These are phyloP conservation scores for Planoprotostelium fungivorum DNA, from an alignment of 78 protist genomes.

Conservation along the genomic window DNA sequence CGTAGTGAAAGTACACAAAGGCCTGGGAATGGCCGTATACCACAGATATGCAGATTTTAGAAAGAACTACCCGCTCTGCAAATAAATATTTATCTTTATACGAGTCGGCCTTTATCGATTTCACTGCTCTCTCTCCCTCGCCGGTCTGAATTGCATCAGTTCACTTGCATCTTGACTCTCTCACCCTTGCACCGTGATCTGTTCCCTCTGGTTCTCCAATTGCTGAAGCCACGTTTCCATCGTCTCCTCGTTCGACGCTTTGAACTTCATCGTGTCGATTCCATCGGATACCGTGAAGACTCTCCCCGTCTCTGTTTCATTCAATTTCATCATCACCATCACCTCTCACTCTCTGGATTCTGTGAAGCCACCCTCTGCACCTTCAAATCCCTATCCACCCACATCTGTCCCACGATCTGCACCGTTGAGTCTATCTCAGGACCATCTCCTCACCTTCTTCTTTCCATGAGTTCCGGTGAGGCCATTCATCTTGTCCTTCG, in stretches of 20 bases:
- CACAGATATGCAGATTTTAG: neutral
- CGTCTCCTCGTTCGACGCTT: neutral
- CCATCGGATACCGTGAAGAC: neutral
- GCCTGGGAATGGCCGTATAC: neutral
- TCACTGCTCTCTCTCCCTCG: too few species aligned
- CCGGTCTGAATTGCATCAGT: too few species aligned
- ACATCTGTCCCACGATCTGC: neutral
- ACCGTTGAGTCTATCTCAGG: neutral
- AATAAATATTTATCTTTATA: too few species aligned
- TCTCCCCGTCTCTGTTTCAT: neutral
- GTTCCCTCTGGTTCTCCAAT: too few species aligned
- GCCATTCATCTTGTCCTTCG: neutral
- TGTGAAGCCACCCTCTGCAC: neutral
- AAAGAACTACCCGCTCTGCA: too few species aligned
- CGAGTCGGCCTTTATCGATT: too few species aligned
- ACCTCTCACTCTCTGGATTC: neutral
- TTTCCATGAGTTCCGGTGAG: neutral
- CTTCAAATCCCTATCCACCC: neutral
- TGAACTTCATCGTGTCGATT: neutral
- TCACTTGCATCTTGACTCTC: too few species aligned
- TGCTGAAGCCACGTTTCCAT: neutral
- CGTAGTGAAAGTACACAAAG: neutral
- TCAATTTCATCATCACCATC: neutral
- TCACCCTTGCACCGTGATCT: too few species aligned
- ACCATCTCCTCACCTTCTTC: neutral